These are phyloP conservation scores for apple (Malus domestica) DNA, from an alignment of 306 rosid genomes.

Conservation along the genomic window ASM211411v1 NC_041799.1:15345001-15345500, in stretches of 20 bases:
- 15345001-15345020: not conserved
- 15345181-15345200: not conserved
- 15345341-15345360: constrained; percentile 10
- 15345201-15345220: constrained; percentile 7
- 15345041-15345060: not conserved
- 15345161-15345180: not conserved
- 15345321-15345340: constrained; percentile 8
- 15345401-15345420: constrained; percentile 50
- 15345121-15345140: constrained; percentile 23
- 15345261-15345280: not conserved
- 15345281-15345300: not conserved
- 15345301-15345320: not conserved
- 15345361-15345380: constrained; percentile 29
- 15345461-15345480: constrained; percentile 37
- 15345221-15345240: not conserved
- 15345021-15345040: not conserved
- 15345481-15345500: constrained; percentile 63
- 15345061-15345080: constrained; percentile 52
- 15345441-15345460: constrained; percentile 34
- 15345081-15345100: constrained; percentile 66
- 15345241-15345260: not conserved
- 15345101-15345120: constrained; percentile 44
- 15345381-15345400: constrained; percentile 55
- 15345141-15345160: not conserved
- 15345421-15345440: constrained; percentile 49